Conservation (phyloP, 495 filamentous ascomycete species). For the Aspergillus taichungensis region DNA sequence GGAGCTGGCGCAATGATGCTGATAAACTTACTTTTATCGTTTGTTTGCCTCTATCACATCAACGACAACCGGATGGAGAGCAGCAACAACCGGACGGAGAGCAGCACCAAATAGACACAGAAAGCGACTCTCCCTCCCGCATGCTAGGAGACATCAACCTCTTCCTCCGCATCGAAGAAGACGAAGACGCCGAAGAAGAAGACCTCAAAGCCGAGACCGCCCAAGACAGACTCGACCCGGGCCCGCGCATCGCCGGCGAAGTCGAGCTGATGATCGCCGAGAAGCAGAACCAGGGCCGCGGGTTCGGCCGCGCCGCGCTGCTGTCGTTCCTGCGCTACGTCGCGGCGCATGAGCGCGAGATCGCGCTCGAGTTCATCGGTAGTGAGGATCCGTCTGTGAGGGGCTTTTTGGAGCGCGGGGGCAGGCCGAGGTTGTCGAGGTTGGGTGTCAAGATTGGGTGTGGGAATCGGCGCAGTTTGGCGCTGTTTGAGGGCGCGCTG, state of each 20-base stretch:
- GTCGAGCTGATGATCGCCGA: slow-evolving; percentile 84
- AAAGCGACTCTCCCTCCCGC: slow-evolving; percentile 40
- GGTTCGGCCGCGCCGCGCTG: slow-evolving; percentile 59
- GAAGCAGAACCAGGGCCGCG: slow-evolving; percentile 45
- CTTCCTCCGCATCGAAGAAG: slow-evolving; percentile 54
- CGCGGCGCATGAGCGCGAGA: slow-evolving; percentile 28
- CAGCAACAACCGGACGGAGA: neutral
- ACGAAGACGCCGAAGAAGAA: slow-evolving; percentile 27
- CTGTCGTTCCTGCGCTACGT: slow-evolving; percentile 61
- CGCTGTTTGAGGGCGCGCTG: slow-evolving; percentile 49
- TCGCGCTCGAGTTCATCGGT: slow-evolving; percentile 52
- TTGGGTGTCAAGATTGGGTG: slow-evolving; percentile 54
- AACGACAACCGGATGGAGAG: neutral
- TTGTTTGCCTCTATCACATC: slow-evolving; percentile 19
- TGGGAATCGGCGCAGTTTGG: slow-evolving; percentile 46
- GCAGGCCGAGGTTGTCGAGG: slow-evolving; percentile 17
- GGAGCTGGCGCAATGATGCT: slow-evolving; percentile 63
- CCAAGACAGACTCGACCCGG: slow-evolving; percentile 9
- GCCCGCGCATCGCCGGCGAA: slow-evolving; percentile 51
- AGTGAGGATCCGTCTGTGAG: slow-evolving; percentile 11
- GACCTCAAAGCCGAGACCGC: neutral
- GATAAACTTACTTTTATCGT: slow-evolving; percentile 46
- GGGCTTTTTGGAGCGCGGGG: slow-evolving; percentile 6
- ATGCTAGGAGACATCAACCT: slow-evolving; percentile 89
- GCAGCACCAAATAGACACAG: slow-evolving; percentile 17